Evolutionary conservation across 1,139 yeast species (phyloP).

Genomic region (Geotrichum citri-aurantii): DNA sequence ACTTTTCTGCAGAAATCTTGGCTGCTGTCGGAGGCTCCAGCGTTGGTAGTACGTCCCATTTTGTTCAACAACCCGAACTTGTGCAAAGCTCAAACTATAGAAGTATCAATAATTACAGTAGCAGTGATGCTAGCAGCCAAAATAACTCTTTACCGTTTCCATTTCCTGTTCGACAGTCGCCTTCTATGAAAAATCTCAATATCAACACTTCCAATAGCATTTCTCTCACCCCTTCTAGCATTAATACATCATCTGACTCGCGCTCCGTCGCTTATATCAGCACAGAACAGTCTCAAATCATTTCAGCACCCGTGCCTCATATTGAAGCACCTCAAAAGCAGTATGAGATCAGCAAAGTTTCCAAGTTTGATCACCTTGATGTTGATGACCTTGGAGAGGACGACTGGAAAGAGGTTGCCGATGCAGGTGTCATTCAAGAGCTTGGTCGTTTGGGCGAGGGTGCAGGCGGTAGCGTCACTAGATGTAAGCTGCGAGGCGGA

Average conservation of each 20-base stretch:
- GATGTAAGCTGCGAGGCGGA: constrained; percentile 55
- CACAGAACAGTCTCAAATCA: constrained; percentile 6
- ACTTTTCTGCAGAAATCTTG: constrained; percentile 11
- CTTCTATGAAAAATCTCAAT: constrained; percentile 3
- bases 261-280: constrained; percentile 13
- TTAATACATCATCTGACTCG: constrained; percentile 1
- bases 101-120: neutral
- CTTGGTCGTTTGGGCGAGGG: constrained; percentile 84
- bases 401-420: constrained; percentile 68
- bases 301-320: constrained; percentile 8
- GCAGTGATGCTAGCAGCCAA: neutral
- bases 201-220: constrained; percentile 6
- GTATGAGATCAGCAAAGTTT: neutral
- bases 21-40: constrained; percentile 11
- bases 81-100: neutral
- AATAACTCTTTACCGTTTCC: constrained; percentile 11
- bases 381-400: constrained; percentile 62
- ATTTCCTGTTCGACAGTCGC: constrained; percentile 9
- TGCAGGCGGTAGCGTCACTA: constrained; percentile 83
- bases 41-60: neutral
- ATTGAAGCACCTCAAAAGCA: neutral
- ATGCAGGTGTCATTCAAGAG: constrained; percentile 53
- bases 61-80: neutral
- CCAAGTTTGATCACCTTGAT: constrained; percentile 28
- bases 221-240: constrained; percentile 1